Percentiles rank a stretch among this genome's conserved stretches.
Conservation (phyloP, 1,284 basidiomycete genomes). For the Leccinum ambiguum region DNA sequence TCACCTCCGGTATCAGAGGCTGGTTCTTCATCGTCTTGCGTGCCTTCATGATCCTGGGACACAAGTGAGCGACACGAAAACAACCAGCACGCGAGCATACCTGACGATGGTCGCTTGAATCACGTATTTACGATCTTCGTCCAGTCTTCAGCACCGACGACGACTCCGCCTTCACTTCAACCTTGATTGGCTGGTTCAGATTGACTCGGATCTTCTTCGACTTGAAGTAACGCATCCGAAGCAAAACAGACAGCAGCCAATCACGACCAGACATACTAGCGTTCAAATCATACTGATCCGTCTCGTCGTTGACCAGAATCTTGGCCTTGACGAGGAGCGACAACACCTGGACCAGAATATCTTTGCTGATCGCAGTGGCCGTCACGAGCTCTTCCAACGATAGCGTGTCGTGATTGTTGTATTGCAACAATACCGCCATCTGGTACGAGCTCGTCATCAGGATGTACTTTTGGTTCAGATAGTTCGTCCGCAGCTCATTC, state of each 20-base stretch:
- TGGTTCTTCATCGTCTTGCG: slow-evolving; percentile 98
- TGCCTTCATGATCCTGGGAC: slow-evolving; percentile 91
- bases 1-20: slow-evolving; percentile 91
- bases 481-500: slow-evolving; percentile 93
- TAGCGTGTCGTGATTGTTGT: slow-evolving; percentile 88
- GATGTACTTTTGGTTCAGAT: slow-evolving; percentile 93
- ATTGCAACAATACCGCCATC: slow-evolving; percentile 92
- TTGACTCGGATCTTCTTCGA: slow-evolving; percentile 97
- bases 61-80: slow-evolving; percentile 3
- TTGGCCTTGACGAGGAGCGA: slow-evolving; percentile 87
- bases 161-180: slow-evolving; percentile 92
- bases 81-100: slow-evolving; percentile 36
- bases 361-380: slow-evolving; percentile 84
- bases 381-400: slow-evolving; percentile 78
- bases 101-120: slow-evolving; percentile 98
- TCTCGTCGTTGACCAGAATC: slow-evolving; percentile 84
- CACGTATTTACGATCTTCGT: slow-evolving; percentile 96
- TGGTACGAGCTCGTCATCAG: slow-evolving; percentile 96
- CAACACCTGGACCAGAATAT: slow-evolving; percentile 84
- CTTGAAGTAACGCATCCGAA: slow-evolving; percentile 62
- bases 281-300: slow-evolving; percentile 90
- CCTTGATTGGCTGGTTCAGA: slow-evolving; percentile 92
- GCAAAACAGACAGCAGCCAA: not conserved
- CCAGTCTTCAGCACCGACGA: slow-evolving; percentile 93
- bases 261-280: slow-evolving; percentile 51